Evolutionary conservation across 192 early-diverging fungal species (phyloP).

Genomic region (Phlyctochytrium bullatum): DNA sequence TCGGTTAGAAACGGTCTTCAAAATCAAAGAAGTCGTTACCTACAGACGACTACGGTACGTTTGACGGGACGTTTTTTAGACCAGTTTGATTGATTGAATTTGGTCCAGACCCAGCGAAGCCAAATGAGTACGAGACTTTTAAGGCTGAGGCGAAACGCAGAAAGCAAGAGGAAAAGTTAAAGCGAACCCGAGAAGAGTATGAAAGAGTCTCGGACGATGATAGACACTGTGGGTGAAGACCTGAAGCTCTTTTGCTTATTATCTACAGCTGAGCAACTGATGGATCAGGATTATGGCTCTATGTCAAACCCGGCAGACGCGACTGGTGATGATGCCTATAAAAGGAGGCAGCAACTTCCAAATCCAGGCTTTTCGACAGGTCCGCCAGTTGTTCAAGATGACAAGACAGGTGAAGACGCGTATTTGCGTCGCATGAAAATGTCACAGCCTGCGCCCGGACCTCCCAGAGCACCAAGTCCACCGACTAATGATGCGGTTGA

Average conservation of each 20-base stretch:
- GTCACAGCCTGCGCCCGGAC: no score
- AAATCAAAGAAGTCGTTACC: background rate
- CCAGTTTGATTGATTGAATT: no score
- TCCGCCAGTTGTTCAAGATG: constrained; percentile 31
- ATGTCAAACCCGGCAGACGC: background rate
- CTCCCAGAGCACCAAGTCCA: no score
- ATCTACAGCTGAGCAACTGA: no score
- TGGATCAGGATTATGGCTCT: background rate
- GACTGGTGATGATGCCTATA: background rate
- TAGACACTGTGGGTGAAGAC: no score
- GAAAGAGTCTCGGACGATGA: background rate
- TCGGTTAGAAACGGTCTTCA: background rate
- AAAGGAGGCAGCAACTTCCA: constrained; percentile 25
- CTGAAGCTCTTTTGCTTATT: no score
- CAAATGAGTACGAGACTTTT: constrained; percentile 71
- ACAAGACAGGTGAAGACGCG: constrained; percentile 68
- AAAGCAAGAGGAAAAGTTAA: constrained; percentile 35
- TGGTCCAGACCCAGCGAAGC: constrained; percentile 55
- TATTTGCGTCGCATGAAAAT: constrained; percentile 57
- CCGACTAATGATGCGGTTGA: no score
- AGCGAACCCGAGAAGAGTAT: constrained; percentile 9
- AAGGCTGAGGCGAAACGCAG: constrained; percentile 57
- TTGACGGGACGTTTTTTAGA: no score
- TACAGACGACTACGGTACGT: background rate
- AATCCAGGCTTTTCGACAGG: constrained; percentile 15